Base-by-base conservation (phyloP, 2,329 filamentous ascomycete species). In the Ophiocordyceps robertsii region DNA sequence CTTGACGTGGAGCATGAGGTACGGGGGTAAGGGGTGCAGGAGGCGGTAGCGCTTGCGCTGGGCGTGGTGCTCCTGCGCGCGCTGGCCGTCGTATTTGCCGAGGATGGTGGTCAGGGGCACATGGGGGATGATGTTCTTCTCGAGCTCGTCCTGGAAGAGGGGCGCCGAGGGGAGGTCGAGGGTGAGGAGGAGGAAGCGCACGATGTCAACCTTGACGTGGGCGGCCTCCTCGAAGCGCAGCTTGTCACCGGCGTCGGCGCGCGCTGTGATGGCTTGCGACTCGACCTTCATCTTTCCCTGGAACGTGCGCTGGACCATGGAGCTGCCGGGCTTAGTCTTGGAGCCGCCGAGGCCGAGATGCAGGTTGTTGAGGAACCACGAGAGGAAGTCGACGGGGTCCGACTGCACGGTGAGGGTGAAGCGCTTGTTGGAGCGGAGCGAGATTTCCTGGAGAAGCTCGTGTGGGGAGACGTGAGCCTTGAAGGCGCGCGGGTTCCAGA, bases 401-500 rank as follows among this genome's bases (percentile, higher is more conserved):
- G 89, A 92, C 65, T 96, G 92, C 27, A 80, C 70, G 0, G 88
- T 94, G 39, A 96, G 72, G 6, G 83, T 92, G 66, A 95, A 98
- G 48, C 84, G 86, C 64, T 95, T 95, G 52, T 82, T 89, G 29
- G 89, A 95, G 39, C 81, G 81, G 36, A 95, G 69, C 1, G 89
- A 84, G 49, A 98, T 84, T 60, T 96, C 90, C 64, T 98, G 92
- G 2, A 98, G 79, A 29, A 98, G 75, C 63, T 98, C 92, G 68
- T 98, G 92, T 0, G 92, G 92, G 10, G 90, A 96, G 41, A 98
- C 92, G 62, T 98, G 92, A 5, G 83, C 82, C 63, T 94, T 93
- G 73, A 98, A 98, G 10, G 92, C 90, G 52, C 85, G 82, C 2
- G 89, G 83, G 59, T 98, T 98, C 92, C 92, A 98, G 51, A 98